phyloP scores from a whole-genome alignment of 2,329 filamentous ascomycete species.

The Trichoderma polysporum region DNA sequence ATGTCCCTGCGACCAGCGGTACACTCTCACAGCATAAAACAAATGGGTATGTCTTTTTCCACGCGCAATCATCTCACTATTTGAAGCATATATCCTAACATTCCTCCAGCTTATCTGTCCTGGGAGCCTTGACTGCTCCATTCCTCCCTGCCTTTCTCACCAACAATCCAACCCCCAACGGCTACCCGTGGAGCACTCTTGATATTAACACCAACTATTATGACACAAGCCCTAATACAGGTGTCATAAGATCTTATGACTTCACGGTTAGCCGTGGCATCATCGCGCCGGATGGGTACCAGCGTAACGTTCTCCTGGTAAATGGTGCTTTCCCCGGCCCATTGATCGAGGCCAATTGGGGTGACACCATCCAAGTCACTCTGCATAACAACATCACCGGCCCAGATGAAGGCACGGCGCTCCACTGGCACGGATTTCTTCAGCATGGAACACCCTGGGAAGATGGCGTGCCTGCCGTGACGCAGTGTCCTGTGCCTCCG shows the following conservation, averaged over 20 bases:
- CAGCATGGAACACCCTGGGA: constrained; percentile 52
- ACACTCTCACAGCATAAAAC: constrained; percentile 37
- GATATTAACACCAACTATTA: constrained; percentile 52
- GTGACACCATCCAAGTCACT: constrained; percentile 62
- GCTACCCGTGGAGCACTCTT: constrained; percentile 52
- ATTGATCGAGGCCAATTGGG: constrained; percentile 63
- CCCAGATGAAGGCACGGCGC: constrained; percentile 46
- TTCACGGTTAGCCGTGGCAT: constrained; percentile 51
- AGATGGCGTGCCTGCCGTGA: constrained; percentile 52
- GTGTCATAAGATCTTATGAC: constrained; percentile 55
- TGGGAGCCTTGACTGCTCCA: constrained; percentile 42
- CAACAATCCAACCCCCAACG: constrained; percentile 50
- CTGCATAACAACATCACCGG: constrained; percentile 66
- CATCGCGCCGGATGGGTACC: constrained; percentile 58
- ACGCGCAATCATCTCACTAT: background rate
- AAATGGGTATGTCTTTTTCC: constrained; percentile 37
- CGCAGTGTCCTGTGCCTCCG: constrained; percentile 67
- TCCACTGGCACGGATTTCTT: constrained; percentile 57
- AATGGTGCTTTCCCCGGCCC: constrained; percentile 68
- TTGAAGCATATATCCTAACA: background rate
- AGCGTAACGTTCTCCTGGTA: constrained; percentile 55
- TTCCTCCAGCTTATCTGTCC: constrained; percentile 36
- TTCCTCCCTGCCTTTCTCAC: constrained; percentile 45
- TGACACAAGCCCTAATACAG: constrained; percentile 48
- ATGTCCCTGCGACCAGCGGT: background rate